Percentiles rank a stretch among this genome's conserved stretches.
phyloP scores from a whole-genome alignment of 257 asterid species.

The Salvia hispanica region DNA sequence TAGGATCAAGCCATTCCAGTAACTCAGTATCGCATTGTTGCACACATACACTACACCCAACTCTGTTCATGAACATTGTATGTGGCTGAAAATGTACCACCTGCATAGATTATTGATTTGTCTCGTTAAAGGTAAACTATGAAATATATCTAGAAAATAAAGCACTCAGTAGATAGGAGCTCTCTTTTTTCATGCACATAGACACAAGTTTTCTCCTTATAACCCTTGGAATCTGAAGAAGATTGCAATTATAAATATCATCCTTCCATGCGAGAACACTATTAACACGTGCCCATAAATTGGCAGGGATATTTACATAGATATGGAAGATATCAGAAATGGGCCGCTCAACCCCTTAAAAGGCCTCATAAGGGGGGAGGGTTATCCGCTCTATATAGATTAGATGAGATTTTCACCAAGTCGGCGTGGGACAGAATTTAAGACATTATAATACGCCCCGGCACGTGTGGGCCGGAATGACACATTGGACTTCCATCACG shows the following conservation, averaged over 20 bases:
- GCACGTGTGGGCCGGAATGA: no score
- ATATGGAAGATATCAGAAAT: background rate
- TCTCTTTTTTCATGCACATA: constrained; percentile 18
- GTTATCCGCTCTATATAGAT: no score
- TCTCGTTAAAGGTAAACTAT: constrained; percentile 8
- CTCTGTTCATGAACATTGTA: constrained; percentile 76
- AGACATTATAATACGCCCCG: no score
- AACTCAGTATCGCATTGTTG: constrained; percentile 73
- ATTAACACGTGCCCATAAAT: background rate
- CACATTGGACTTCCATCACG: no score
- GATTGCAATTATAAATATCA: constrained; percentile 16
- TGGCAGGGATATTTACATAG: background rate
- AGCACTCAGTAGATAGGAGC: background rate
- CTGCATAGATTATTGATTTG: constrained; percentile 47
- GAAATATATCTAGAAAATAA: constrained; percentile 9
- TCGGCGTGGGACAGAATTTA: no score
- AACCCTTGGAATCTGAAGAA: constrained; percentile 17
- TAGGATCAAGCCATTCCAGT: constrained; percentile 76
- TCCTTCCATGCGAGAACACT: background rate
- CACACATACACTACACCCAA: constrained; percentile 74
- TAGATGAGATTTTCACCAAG: no score
- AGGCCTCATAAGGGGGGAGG: no score
- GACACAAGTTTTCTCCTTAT: constrained; percentile 3
- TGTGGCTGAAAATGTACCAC: constrained; percentile 97
- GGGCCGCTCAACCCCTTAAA: no score